phyloP scores from a whole-genome alignment of 176 grass and related monocot species.

The Bonia amplexicaulis region DNA sequence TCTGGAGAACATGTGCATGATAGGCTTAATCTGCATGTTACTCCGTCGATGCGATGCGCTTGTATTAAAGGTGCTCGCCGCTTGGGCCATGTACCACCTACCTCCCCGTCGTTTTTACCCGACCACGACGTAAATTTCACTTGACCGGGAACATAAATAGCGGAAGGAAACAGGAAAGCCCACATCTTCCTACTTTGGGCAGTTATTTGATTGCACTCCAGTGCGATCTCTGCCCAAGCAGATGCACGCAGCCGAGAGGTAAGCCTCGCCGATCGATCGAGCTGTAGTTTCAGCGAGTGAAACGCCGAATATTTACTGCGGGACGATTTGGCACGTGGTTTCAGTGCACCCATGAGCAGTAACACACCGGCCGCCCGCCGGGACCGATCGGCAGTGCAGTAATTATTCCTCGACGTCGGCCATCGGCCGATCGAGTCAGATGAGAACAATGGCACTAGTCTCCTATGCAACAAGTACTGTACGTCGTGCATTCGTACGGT shows the following conservation, averaged over 20 bases:
- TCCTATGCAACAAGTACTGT: neutral
- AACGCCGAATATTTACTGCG: neutral
- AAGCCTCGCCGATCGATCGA: neutral
- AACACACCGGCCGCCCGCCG: neutral
- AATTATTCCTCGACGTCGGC: neutral
- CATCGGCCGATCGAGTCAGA: neutral
- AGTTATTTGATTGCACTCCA: neutral
- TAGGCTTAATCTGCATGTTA: neutral
- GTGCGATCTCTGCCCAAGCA: neutral
- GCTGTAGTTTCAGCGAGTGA: neutral
- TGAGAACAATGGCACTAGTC: neutral
- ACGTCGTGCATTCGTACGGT: neutral
- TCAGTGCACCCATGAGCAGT: neutral
- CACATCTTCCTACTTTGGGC: neutral
- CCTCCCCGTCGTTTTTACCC: neutral
- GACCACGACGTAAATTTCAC: neutral
- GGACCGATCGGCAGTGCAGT: neutral
- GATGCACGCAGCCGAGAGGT: neutral
- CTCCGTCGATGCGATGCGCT: neutral
- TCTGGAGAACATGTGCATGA: neutral
- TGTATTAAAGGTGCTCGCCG: neutral
- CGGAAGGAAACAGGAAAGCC: neutral
- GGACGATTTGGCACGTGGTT: conserved; percentile 1
- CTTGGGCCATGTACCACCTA: neutral
- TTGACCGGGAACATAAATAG: neutral